Evolutionary conservation across 192 early-diverging fungal species (phyloP), one percentile per base, ranked within the genome.

Genomic region (Entomortierella chlamydospora): DNA sequence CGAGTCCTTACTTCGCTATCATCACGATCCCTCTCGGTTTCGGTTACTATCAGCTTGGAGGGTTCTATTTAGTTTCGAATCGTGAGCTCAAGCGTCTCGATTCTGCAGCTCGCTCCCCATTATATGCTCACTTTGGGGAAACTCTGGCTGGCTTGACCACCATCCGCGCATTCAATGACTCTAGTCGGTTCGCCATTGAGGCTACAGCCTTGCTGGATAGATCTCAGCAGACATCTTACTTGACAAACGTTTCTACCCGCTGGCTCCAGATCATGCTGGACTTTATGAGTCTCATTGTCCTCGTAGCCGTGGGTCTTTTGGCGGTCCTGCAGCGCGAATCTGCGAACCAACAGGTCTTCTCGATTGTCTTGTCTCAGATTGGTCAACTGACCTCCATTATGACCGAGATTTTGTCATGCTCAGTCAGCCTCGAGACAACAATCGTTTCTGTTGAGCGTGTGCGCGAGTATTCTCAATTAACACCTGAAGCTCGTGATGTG

Each of bases 1-100:
- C 93, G 29, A 85, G 87, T 0, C 91, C 91, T 7, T 52, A 72
- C 2, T 93, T 93, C 57, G 54, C 90, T 17, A 49, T 82, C 0
- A 61, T 72, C 10, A 57, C 82, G 64, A 15, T 82, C 2, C 18
- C 67, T 2, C 39, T 85, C 22, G 63, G 55, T 2, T 52, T 64
- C 2, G 15, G 87, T 20, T 94, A 93, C 71, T 71, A 84, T 17
- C 56, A 72, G 28, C 56, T 94, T 28, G 90, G 87, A 20, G 33
- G 83, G 77, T 65, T 93, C 87, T 83, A 72, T 91, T 64, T 88
- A 56, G 42, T 52, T 11, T 83, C 88, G 2, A 88, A 89, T 0
- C 87, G 95, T 45, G 94, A 97, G 82, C 82, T 97, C 57, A 94
- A 95, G 83, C 88, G 95, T n/a, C 82, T 97, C 18, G 93, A 96